Evolutionary conservation across 2,329 filamentous ascomycete species (phyloP), one percentile per base, ranked within the genome.

Genomic region (Cercospora brassicicola): DNA sequence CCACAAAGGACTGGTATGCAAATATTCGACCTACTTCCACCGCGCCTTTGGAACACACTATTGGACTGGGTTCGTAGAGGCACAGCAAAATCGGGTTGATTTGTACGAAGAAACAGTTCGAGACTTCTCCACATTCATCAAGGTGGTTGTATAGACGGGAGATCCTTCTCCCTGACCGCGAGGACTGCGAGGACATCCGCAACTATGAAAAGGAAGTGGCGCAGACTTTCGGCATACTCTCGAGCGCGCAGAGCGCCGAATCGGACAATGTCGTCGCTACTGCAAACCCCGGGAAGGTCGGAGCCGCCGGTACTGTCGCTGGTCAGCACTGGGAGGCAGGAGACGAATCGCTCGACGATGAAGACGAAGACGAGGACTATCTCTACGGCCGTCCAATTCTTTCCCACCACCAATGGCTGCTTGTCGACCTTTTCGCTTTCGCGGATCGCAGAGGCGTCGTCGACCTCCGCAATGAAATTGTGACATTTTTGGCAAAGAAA

Each of bases 381-480:
- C 5, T 3, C 42, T 18, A 9, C 4, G 42, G 42, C 3, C 8
- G 3, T 8, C 2, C 15, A 8, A 2, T 48, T 3, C 42, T 10
- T 18, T 3, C 51, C 23, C 51, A 5, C 20, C 28, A 30, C 7
- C 20, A 28, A 18, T 28, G 23, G 20, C 51, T 53, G 57, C 64
- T 61, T 3, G 55, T 66, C 1, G 39, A 62, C 39, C 57, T 66
- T 4, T 61, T 55, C 39, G 28, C 45, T 9, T 66, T 66, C 20
- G 36, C 57, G n/a, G 39, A 61, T 18, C 56, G 64, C 2, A 42
- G 64, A 55, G 42, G 64, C 4, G 20, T 66, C 26, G 15, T 4
- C 0, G 33, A 55, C 7, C 62, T 61, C 18, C 57, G 33, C 2
- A 18, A 65, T 57, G 20, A 56, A 4, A 61, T 66, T 13, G 30